Evolutionary conservation across 306 rosid genomes (phyloP), one percentile per base, ranked within the genome.

Genomic region (Gastrolobium bilobum): DNA sequence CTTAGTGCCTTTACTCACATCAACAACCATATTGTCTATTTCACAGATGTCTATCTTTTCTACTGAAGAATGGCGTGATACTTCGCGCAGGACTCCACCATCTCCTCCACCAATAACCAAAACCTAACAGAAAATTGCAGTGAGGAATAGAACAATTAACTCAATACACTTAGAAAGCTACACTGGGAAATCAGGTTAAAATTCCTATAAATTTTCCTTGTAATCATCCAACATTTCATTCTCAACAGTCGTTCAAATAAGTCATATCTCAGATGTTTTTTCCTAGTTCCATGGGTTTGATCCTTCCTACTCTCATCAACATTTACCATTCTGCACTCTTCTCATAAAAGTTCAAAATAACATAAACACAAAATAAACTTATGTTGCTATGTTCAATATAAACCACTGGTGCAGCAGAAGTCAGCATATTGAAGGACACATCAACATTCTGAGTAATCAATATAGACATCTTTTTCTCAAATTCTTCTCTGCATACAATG

Each of bases 21-120:
- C 98, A 30, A 96, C 87, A 53, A 96, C 99, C 98, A 96, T 93
- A 88, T 96, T 91, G 87, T 96, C 99, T 77, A 96, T 96, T 87
- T 96, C 99, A 4, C 99, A 96, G 39, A 96, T 93, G 84, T 93
- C 99, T 48, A 96, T 90, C 85, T 87, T 83, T 86, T 89, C 97
- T 33, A 93, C 81, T 9, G 98, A 93, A 44, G 92, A 71, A 87
- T 96, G 93, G 13, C 99, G 98, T 84, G 99, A 69, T 59, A 96
- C 96, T 90, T 96, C 99, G 78, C 99, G 90, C 68, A 96, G 44
- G 51, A 96, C 99, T n/a, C 99, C 99, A 64, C 99, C 98, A 74
- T 96, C 99, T 75, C 99, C 99, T 71, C 99, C 99, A 53, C 99
- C 99, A 54, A 96, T 96, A 79, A 96, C 98, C 92, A 96, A 86